phyloP scores from a whole-genome alignment of 208 protist genomes.

The Trypanosoma vivax region DNA sequence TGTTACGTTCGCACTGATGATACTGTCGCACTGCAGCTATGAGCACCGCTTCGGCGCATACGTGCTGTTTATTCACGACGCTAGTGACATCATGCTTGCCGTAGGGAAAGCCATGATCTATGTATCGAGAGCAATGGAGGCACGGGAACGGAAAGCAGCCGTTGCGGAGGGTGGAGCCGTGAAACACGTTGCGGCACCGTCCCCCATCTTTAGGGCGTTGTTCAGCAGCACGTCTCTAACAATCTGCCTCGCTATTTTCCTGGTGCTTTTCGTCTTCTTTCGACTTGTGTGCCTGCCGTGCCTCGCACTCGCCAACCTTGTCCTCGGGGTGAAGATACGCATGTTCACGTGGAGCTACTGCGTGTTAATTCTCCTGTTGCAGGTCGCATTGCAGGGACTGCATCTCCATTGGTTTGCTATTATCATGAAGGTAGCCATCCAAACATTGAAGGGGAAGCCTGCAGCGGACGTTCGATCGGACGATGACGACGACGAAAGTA shows the following conservation, averaged over 20 bases:
- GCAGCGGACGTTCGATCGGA: conserved; percentile 57
- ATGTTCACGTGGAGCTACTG: conserved; percentile 52
- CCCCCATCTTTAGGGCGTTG: conserved; percentile 17
- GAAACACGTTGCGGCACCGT: conserved; percentile 11
- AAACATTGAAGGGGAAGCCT: conserved; percentile 19
- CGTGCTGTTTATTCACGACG: conserved; percentile 70
- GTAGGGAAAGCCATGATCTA: conserved; percentile 59
- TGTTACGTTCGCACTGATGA: conserved; percentile 47
- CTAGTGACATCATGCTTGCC: conserved; percentile 63
- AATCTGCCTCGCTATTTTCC: conserved; percentile 42
- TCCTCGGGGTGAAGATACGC: conserved; percentile 29
- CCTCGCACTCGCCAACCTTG: conserved; percentile 22
- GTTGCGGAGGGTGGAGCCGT: background rate
- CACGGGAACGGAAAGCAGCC: conserved; percentile 4
- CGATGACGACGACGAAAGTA: conserved; percentile 16
- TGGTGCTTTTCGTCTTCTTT: conserved; percentile 49
- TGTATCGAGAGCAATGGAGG: conserved; percentile 26
- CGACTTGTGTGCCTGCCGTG: conserved; percentile 58
- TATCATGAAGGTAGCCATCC: conserved; percentile 41
- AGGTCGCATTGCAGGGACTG: conserved; percentile 45
- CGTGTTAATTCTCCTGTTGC: conserved; percentile 44
- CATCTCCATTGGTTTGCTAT: conserved; percentile 63
- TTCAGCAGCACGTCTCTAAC: conserved; percentile 26
- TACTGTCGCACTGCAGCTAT: conserved; percentile 43
- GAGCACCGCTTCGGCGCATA: conserved; percentile 67